Evolutionary conservation across 2,329 filamentous ascomycete genomes (phyloP).

Genomic region (Alternaria burnsii): DNA sequence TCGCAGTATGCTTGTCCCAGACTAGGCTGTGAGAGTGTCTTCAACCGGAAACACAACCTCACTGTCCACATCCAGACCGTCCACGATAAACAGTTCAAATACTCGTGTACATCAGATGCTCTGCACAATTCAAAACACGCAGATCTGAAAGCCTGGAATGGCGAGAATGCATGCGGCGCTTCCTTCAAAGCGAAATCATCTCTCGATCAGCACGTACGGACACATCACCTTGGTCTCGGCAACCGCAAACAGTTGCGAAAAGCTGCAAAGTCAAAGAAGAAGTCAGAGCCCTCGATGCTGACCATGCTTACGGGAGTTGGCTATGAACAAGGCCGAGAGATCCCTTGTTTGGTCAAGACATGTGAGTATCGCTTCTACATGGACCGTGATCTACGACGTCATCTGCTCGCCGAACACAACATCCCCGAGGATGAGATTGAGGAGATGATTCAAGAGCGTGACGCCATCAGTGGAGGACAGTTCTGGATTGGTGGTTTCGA

Average conservation of each 20-base stretch:
- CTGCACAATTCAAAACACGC: slow-evolving; percentile 63
- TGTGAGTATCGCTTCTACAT: slow-evolving; percentile 66
- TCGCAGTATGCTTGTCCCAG: slow-evolving; percentile 71
- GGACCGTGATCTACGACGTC: slow-evolving; percentile 65
- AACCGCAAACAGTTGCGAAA: slow-evolving; percentile 50
- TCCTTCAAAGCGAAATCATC: slow-evolving; percentile 79
- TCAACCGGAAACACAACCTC: slow-evolving; percentile 85
- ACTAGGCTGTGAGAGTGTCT: slow-evolving; percentile 74
- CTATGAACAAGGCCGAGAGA: slow-evolving; percentile 60
- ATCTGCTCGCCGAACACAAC: slow-evolving; percentile 59
- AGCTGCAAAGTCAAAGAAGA: slow-evolving; percentile 49
- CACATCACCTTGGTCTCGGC: slow-evolving; percentile 75
- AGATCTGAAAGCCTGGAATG: slow-evolving; percentile 69
- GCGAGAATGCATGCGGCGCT: slow-evolving; percentile 74
- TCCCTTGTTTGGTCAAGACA: slow-evolving; percentile 60
- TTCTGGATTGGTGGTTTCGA: slow-evolving; percentile 57
- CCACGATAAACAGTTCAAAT: slow-evolving; percentile 77
- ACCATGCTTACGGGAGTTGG: slow-evolving; percentile 65
- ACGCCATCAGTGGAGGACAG: slow-evolving; percentile 53
- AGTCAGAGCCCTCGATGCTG: slow-evolving; percentile 38
- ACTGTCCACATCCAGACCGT: slow-evolving; percentile 79
- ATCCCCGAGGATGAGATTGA: slow-evolving; percentile 47
- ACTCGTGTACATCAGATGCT: slow-evolving; percentile 78
- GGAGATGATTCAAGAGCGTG: slow-evolving; percentile 50
- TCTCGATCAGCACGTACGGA: slow-evolving; percentile 85